phyloP scores from a whole-genome alignment of 1,284 basidiomycete genomes.

The Ganoderma multipileum region DNA sequence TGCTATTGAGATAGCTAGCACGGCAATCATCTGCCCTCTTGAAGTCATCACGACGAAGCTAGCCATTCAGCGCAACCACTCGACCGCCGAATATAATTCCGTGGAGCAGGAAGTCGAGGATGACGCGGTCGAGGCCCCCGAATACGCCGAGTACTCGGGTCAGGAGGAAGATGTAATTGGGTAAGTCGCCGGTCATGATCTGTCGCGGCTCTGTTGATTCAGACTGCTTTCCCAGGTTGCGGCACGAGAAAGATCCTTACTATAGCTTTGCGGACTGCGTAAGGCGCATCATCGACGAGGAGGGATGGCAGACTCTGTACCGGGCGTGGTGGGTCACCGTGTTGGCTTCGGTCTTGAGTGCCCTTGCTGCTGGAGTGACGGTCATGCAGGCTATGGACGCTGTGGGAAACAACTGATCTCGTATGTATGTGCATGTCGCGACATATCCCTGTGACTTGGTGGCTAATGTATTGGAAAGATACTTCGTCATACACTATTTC shows the following conservation, averaged over 20 bases:
- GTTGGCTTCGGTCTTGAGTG: conserved; percentile 66
- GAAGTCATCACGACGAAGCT: conserved; percentile 86
- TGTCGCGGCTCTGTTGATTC: background rate
- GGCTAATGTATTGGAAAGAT: conserved; percentile 3
- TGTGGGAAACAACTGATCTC: conserved; percentile 5
- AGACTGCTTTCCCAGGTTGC: conserved; percentile 53
- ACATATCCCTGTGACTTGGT: background rate
- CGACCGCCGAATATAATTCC: conserved; percentile 73
- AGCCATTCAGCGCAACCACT: conserved; percentile 86
- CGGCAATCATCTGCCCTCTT: conserved; percentile 75
- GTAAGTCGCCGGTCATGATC: conserved; percentile 43
- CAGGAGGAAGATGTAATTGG: conserved; percentile 90
- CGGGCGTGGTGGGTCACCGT: conserved; percentile 90
- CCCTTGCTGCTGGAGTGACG: conserved; percentile 57
- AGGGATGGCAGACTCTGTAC: conserved; percentile 80
- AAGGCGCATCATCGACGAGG: conserved; percentile 84
- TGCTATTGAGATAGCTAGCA: conserved; percentile 64
- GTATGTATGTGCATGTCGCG: conserved; percentile 2
- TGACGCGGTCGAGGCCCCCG: conserved; percentile 69
- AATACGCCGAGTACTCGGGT: conserved; percentile 73
- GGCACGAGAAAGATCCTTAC: conserved; percentile 90
- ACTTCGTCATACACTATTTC: background rate
- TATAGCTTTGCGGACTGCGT: conserved; percentile 79
- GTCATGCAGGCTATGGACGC: conserved; percentile 21
- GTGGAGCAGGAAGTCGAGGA: conserved; percentile 75